A percentile compares a stretch with the other conserved stretches of the same genome.
Conservation (phyloP, 2,329 filamentous ascomycete genomes). For the Emydomyces testavorans region DNA sequence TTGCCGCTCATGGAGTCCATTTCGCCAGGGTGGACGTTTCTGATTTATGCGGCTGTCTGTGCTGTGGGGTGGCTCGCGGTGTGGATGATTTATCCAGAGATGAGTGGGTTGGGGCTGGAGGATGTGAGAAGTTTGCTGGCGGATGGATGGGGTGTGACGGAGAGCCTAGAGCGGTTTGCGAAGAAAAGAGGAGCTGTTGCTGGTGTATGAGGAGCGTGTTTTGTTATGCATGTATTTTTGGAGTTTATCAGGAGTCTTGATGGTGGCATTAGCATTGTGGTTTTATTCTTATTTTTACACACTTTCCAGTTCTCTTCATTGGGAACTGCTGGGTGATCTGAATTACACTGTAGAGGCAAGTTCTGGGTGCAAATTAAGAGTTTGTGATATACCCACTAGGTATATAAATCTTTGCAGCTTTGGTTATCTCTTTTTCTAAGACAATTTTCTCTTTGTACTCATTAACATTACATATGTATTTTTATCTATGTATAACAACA, state of each 20-base stretch:
- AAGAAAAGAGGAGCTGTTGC: conserved; percentile 3
- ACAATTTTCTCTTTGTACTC: too few relatives aligned
- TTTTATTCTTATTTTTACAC: background rate
- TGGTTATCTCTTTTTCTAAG: too few relatives aligned
- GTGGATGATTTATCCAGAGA: conserved; percentile 74
- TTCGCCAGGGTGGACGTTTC: conserved; percentile 66
- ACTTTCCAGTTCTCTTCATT: too few relatives aligned
- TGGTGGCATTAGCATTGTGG: background rate
- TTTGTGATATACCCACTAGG: too few relatives aligned
- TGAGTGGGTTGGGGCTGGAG: conserved; percentile 67
- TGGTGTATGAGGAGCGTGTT: background rate
- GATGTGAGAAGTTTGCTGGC: conserved; percentile 62
- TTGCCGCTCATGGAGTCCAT: conserved; percentile 72
- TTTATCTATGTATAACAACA: too few relatives aligned
- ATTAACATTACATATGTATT: too few relatives aligned
- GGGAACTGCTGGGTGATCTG: too few relatives aligned
- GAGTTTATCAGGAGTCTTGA: background rate
- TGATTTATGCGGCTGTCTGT: conserved; percentile 65
- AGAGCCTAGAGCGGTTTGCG: conserved; percentile 27
- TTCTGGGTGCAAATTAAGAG: too few relatives aligned
- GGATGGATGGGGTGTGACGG: conserved; percentile 59
- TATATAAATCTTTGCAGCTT: too few relatives aligned
- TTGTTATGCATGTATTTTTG: background rate
- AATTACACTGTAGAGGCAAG: too few relatives aligned
- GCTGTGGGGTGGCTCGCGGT: conserved; percentile 52